Evolutionary conservation across 164 flowering plant genomes (phyloP), one percentile per base, ranked within the genome.

Genomic region (Litsea cubeba): DNA sequence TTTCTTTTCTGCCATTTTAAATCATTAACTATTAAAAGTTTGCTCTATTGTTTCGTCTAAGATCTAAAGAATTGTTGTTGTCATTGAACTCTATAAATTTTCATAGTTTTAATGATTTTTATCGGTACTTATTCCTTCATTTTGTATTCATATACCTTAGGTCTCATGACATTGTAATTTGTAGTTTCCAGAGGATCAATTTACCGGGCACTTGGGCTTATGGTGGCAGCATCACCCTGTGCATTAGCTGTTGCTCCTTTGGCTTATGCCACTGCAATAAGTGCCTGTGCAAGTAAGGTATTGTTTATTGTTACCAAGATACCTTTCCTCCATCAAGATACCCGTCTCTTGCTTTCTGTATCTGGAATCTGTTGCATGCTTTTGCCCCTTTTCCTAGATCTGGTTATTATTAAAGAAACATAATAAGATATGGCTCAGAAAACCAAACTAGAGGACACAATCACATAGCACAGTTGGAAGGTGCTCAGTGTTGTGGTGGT

Each of bases 141-240:
- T 68, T 40, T 17, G 35, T 68, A 23, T n/a, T 68, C 20, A 46
- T 23, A 50, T 51, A 18, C n/a, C 46, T 8, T 46, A 40, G 5
- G 46, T 12, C 62, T 65, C 32, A 62, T 72, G 58, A 14, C 57
- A 71, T 12, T 11, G 71, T 76, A 54, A 63, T 75, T 49, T 89
- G 81, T 77, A 95, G 99, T 62, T 81, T 93, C 92, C 89, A 87
- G 99, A 88, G 99, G 99, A 79, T 95, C 99, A 70, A 74, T 95
- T 71, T 95, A 95, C 79, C 84, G 99, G 81, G 99, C 97, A 62
- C 78, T 95, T 79, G 99, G 99, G 70, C 98, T 95, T 64, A 92
- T 95, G 99, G 98, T 95, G 74, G 99, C 99, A 66, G 98, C 99
- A 77, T 95, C 99, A 73, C 99, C 99, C 12, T 95, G 99, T 84